Evolutionary conservation across 345 rosid genomes (phyloP).

Genomic region (Euphorbia tirucalli): DNA sequence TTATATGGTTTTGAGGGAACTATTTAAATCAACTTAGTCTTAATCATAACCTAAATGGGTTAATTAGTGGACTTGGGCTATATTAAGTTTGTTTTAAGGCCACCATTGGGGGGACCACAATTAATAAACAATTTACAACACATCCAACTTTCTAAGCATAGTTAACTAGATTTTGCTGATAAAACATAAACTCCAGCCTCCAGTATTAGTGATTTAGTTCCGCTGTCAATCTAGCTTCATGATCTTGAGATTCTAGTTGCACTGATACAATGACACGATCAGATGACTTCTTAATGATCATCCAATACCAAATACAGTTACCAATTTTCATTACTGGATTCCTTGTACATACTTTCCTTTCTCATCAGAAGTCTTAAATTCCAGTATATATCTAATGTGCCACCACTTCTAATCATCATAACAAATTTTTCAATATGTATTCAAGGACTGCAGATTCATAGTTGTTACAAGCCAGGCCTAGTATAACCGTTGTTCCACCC

Average conservation of each 20-base stretch:
- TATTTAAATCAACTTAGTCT: too few relatives aligned
- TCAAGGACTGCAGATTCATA: not conserved
- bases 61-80: too few relatives aligned
- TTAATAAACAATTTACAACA: too few relatives aligned
- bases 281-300: not conserved
- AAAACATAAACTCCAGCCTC: not conserved
- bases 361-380: not conserved
- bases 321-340: not conserved
- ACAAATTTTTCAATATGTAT: not conserved
- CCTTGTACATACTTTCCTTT: not conserved
- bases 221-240: not conserved
- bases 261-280: not conserved
- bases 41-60: too few relatives aligned
- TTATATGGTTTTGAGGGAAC: too few relatives aligned
- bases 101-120: too few relatives aligned
- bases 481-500: not conserved
- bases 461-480: not conserved
- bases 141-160: too few relatives aligned
- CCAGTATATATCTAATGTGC: not conserved
- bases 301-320: not conserved
- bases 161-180: too few relatives aligned
- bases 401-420: not conserved
- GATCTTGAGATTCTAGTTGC: too few relatives aligned
- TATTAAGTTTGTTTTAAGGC: too few relatives aligned
- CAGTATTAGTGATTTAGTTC: not conserved